Evolutionary conservation across 805 yeast species (phyloP), one percentile per base, ranked within the genome.

Genomic region (Saccharomycopsis lassenensis): DNA sequence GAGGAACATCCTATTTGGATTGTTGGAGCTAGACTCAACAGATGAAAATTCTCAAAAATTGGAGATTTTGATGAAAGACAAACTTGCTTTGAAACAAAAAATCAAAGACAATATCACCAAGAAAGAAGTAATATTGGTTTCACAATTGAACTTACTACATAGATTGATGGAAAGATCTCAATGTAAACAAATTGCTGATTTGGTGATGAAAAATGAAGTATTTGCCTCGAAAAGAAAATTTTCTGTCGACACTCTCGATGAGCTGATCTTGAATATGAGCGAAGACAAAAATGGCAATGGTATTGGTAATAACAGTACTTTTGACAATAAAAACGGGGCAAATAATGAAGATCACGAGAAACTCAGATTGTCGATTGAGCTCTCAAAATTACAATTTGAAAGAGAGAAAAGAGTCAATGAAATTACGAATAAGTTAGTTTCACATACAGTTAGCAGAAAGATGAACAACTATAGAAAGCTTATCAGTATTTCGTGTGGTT

Each of bases 401-500:
- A 59, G 86, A 45, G 54, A 58, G 14, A 47, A 53, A 22, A 50
- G 62, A 31, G 57, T 72, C 12, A 61, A 64, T 36, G 63, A 65
- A 35, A 67, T 83, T 11, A 68, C 77, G 6, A 62, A 67, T 48
- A 67, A 70, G 19, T 55, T 66, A 26, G 61, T 68, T 0, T 63
- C 63, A 11, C 54, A 57, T 15, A 66, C 61, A 23, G 55, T 67
- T 26, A 62, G 68, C 10, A 62, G 61, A 21, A 79, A 76, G 54
- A 77, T 83, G 72, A 69, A 74, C 49, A 85, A 84, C 52, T 80
- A 89, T 61, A 67, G 94, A 45, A 74, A 75, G 49, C 63, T 89
- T 43, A 77, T 91, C 29, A 71, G 89, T 17, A 60, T 75, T 31
- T 71, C 84, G 32, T 81, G 93, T 52, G 94, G 84, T 2, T 65